Percentiles rank a stretch among this genome's conserved stretches.
These are phyloP conservation scores for Tylopilus sp. DNA, from an alignment of 1,284 basidiomycete genomes.

Conservation along the genomic window DNA sequence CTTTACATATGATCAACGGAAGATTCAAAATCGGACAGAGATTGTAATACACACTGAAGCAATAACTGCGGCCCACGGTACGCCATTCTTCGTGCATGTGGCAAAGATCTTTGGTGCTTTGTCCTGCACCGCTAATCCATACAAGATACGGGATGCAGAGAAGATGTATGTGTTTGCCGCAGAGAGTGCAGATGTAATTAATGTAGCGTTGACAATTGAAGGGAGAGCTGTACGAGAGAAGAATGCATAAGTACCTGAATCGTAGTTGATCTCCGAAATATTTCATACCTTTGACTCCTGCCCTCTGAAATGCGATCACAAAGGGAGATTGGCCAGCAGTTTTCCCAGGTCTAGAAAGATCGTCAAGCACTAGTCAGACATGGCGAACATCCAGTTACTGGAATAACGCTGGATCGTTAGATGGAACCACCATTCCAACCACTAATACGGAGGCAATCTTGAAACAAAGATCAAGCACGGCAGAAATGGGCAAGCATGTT, in stretches of 20 bases:
- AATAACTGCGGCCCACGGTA: slow-evolving; percentile 9
- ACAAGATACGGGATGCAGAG: slow-evolving; percentile 76
- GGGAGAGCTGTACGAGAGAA: slow-evolving; percentile 45
- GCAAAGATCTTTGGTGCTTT: slow-evolving; percentile 62
- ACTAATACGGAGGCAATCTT: slow-evolving; percentile 67
- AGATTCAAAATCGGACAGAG: background rate
- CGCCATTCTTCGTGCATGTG: slow-evolving; percentile 51
- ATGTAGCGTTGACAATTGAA: slow-evolving; percentile 62
- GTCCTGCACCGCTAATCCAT: slow-evolving; percentile 73
- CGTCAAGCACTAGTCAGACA: slow-evolving; percentile 7
- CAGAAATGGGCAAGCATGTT: background rate
- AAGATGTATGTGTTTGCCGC: slow-evolving; percentile 80
- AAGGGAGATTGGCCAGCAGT: slow-evolving; percentile 70
- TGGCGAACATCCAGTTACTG: slow-evolving; percentile 29
- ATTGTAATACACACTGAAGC: slow-evolving; percentile 3
- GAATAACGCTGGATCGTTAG: slow-evolving; percentile 57
- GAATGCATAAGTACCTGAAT: background rate
- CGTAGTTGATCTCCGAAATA: background rate
- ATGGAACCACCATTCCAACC: slow-evolving; percentile 78
- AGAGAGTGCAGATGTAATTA: slow-evolving; percentile 75
- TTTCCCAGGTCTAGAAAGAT: slow-evolving; percentile 35
- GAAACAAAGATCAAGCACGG: slow-evolving; percentile 2
- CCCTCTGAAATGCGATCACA: slow-evolving; percentile 76
- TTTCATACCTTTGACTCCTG: slow-evolving; percentile 58
- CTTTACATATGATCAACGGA: slow-evolving; percentile 36